Conservation (phyloP, 371 early-diverging fungal species). For the Circinella minor region DNA sequence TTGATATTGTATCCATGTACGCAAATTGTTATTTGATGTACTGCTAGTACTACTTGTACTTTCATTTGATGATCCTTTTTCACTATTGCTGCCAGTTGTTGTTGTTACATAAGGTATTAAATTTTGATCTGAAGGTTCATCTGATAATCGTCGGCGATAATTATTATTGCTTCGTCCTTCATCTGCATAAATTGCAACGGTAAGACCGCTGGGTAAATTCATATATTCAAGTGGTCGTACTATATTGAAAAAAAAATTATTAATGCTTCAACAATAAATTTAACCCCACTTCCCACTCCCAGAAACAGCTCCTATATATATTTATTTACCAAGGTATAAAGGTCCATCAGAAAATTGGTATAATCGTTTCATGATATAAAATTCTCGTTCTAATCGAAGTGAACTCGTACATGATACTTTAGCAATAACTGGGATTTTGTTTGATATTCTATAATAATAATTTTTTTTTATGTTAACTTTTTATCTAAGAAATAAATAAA, state of each 20-base stretch:
- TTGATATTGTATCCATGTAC: not conserved
- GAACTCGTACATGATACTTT: slow-evolving; percentile 39
- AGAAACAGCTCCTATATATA: slow-evolving; percentile 11
- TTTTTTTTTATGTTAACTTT: not conserved
- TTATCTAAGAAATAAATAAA: no score
- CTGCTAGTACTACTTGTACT: slow-evolving; percentile 10
- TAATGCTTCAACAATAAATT: slow-evolving; percentile 13
- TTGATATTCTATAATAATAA: slow-evolving; percentile 30
- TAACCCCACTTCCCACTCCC: no score
- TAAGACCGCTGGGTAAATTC: slow-evolving; percentile 39
- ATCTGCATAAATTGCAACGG: slow-evolving; percentile 42
- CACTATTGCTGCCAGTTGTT: not conserved
- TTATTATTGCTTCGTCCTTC: slow-evolving; percentile 33
- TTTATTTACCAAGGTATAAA: slow-evolving; percentile 35
- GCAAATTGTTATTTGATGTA: not conserved
- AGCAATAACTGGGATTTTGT: slow-evolving; percentile 40
- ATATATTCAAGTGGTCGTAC: slow-evolving; percentile 45
- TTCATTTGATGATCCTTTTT: not conserved
- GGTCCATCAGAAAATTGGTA: slow-evolving; percentile 38
- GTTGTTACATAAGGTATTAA: not conserved
- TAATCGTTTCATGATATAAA: slow-evolving; percentile 41
- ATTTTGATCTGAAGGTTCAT: not conserved
- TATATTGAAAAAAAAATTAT: slow-evolving; percentile 2
- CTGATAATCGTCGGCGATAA: not conserved
- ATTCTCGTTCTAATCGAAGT: slow-evolving; percentile 43